phyloP scores from a whole-genome alignment of 192 early-diverging fungal species.

The Coemansia sp. region DNA sequence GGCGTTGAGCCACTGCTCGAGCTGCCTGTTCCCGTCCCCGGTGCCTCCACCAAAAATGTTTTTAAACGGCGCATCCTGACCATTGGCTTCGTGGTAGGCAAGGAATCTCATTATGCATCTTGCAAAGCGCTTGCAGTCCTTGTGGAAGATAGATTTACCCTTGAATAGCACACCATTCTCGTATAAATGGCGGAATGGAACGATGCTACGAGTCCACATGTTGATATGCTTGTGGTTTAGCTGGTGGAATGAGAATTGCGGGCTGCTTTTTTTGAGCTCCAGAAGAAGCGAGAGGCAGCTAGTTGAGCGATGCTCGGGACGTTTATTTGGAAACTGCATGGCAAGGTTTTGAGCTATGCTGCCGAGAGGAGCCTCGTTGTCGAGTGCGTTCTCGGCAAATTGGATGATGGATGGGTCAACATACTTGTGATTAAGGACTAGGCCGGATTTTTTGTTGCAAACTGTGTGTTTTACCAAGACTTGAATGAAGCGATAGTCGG shows the following conservation, averaged over 20 bases:
- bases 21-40: conserved; percentile 16
- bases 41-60: conserved; percentile 3
- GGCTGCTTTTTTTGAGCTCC: conserved; percentile 11
- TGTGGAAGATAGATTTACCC: conserved; percentile 29
- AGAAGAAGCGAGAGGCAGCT: conserved; percentile 18
- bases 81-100: not conserved
- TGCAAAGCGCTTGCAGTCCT: conserved; percentile 36
- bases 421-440: conserved; percentile 16
- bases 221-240: conserved; percentile 46
- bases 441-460: conserved; percentile 14
- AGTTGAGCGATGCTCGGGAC: conserved; percentile 13
- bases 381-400: conserved; percentile 9
- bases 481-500: conserved; percentile 21
- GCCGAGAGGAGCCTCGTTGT: not conserved
- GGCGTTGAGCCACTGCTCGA: conserved; percentile 30
- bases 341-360: conserved; percentile 9
- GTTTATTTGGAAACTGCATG: conserved; percentile 27
- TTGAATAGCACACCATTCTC: conserved; percentile 19
- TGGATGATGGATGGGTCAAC: conserved; percentile 21
- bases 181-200: conserved; percentile 21
- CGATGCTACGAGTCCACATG: conserved; percentile 38
- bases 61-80: not conserved
- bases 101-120: conserved; percentile 30
- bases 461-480: conserved; percentile 18
- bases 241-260: conserved; percentile 26